A percentile compares a stretch with the other conserved stretches of the same genome.
These are phyloP conservation scores for Pythium guiyangense DNA, from an alignment of 352 stramenopile species.

Conservation along the genomic window DNA sequence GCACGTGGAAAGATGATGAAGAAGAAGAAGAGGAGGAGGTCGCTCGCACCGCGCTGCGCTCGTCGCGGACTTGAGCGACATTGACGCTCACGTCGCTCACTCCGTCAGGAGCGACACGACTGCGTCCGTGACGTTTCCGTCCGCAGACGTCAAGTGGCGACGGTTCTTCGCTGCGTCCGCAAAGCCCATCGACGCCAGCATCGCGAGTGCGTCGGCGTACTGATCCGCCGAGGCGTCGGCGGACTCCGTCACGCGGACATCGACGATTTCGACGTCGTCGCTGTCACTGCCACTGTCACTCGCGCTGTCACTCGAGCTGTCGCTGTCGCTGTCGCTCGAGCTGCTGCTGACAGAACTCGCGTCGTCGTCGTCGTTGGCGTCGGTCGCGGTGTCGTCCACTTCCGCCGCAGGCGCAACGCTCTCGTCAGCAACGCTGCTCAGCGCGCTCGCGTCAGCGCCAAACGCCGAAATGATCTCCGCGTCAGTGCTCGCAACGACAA, in stretches of 20 bases:
- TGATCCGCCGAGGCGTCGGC: too few species aligned
- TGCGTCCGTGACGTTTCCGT: conserved; percentile 43
- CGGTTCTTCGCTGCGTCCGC: conserved; percentile 39
- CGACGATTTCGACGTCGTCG: conserved; percentile 39
- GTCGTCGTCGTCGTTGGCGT: conserved; percentile 2
- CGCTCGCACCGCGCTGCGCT: too few species aligned
- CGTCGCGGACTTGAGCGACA: too few species aligned
- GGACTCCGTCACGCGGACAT: conserved; percentile 3
- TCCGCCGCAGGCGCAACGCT: background rate
- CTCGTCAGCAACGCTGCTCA: too few species aligned
- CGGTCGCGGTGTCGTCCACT: background rate
- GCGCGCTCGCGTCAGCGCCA: conserved; percentile 1
- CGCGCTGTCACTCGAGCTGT: background rate
- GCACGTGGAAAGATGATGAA: too few species aligned
- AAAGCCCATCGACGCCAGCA: conserved; percentile 66
- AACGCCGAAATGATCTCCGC: conserved; percentile 16
- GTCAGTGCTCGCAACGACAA: conserved; percentile 44
- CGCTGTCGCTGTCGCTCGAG: too few species aligned
- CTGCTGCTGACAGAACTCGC: conserved; percentile 28
- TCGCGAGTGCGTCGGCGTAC: conserved; percentile 34
- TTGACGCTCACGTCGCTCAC: conserved; percentile 5
- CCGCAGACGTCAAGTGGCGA: conserved; percentile 29
- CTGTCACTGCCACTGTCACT: too few species aligned
- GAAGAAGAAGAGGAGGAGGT: too few species aligned
- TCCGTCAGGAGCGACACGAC: conserved; percentile 47